Conservation (phyloP, 2,329 filamentous ascomycete species). For the Pseudogymnoascus sp. region DNA sequence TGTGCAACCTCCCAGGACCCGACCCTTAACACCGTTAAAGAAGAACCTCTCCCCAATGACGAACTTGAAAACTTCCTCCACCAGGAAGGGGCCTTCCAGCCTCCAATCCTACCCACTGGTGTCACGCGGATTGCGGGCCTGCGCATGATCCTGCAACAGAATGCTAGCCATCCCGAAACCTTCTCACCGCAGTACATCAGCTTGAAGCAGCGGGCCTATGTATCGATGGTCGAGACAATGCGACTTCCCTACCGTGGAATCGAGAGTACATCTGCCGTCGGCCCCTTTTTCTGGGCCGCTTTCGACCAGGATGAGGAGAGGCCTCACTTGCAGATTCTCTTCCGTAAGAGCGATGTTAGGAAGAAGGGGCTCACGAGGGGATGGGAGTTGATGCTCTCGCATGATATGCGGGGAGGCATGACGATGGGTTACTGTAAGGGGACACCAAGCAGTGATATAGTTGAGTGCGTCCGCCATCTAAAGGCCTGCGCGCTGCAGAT, state of each 20-base stretch:
- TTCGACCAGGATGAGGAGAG: constrained; percentile 50
- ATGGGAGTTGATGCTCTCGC: constrained; percentile 57
- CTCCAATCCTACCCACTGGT: constrained; percentile 21
- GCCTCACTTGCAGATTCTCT: constrained; percentile 53
- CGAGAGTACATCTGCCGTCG: constrained; percentile 52
- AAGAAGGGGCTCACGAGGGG: constrained; percentile 57
- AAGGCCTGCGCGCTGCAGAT: constrained; percentile 44
- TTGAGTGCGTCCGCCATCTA: constrained; percentile 43
- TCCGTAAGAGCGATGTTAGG: constrained; percentile 57
- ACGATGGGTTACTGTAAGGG: constrained; percentile 57
- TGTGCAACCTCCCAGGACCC: constrained; percentile 21
- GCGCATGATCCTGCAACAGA: constrained; percentile 20
- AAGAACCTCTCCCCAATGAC: constrained; percentile 26
- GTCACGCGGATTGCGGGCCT: constrained; percentile 14
- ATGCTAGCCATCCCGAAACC: constrained; percentile 50
- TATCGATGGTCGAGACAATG: constrained; percentile 48
- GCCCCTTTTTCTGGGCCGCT: constrained; percentile 56
- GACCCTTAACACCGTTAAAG: constrained; percentile 23
- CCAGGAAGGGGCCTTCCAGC: constrained; percentile 25
- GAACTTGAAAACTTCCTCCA: constrained; percentile 30
- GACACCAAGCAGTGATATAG: constrained; percentile 50
- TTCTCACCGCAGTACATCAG: constrained; percentile 51
- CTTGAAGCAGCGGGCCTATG: constrained; percentile 42
- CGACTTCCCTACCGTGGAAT: constrained; percentile 51
- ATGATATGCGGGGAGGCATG: constrained; percentile 47